These are phyloP conservation scores for Colletotrichum camelliae DNA, from an alignment of 2,329 filamentous ascomycete genomes.

Conservation along the genomic window DNA sequence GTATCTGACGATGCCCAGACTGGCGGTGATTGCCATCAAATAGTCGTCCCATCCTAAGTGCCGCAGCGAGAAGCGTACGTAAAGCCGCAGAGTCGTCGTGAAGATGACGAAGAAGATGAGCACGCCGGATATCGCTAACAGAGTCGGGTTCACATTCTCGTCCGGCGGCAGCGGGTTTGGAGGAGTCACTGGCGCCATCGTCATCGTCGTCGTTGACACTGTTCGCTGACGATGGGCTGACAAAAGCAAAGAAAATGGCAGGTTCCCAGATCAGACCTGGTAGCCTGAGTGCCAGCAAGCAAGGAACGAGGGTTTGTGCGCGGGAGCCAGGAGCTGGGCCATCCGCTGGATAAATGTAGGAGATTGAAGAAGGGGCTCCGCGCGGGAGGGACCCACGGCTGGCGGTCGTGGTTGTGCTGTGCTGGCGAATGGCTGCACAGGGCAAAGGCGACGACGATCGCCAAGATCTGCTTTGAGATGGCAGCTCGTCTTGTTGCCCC, in stretches of 20 bases:
- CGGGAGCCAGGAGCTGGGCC: not conserved
- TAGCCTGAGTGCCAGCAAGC: not conserved
- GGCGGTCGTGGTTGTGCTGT: not conserved
- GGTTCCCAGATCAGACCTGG: not conserved
- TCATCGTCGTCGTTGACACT: not conserved
- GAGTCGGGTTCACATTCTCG: constrained; percentile 34
- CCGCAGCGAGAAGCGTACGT: constrained; percentile 32
- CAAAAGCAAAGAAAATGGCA: not conserved
- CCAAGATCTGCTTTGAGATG: constrained; percentile 13
- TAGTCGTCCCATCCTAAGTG: constrained; percentile 43
- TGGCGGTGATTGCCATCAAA: constrained; percentile 33
- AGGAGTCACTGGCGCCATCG: constrained; percentile 16
- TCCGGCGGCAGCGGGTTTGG: constrained; percentile 43
- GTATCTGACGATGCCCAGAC: constrained; percentile 35
- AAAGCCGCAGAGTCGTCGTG: constrained; percentile 36
- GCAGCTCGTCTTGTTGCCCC: not conserved
- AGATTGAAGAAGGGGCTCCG: not conserved
- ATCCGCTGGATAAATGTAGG: constrained; percentile 3
- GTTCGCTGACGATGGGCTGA: not conserved
- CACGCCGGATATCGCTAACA: constrained; percentile 36
- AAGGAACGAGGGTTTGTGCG: not conserved
- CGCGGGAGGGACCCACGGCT: not conserved
- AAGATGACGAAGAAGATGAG: constrained; percentile 35
- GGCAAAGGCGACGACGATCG: constrained; percentile 7
- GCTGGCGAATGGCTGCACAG: not conserved